Base-by-base conservation (phyloP, 2,329 filamentous ascomycete genomes). In the Bretziella fagacearum region DNA sequence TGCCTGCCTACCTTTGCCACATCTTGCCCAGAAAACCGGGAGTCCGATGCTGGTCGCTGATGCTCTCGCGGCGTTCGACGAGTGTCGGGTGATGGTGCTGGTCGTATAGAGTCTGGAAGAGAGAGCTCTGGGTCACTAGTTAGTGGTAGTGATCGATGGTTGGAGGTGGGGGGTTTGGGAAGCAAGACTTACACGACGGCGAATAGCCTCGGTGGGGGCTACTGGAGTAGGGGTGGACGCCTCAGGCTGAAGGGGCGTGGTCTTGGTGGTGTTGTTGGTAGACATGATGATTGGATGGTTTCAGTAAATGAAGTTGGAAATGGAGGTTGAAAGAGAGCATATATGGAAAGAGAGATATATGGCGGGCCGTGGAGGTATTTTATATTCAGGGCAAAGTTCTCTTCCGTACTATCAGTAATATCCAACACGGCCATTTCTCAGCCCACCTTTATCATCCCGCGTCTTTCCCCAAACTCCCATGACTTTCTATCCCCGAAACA, bases 11-110 rank as follows among this genome's bases (percentile, higher is more conserved):
- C 72, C 67, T 73, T 54, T 73, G 65, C 68, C 74, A 77, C 62
- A 74, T 65, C 52, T 66, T 63, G 46, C 68, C 69, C 44, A 76
- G 60, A 52, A 75, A 59, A 33, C 71, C 71, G 1, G 64, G 56
- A 43, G 63, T 58, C 11, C 63, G 63, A 50, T 65, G 64, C 56
- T 76, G 72, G 49, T 77, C 73, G 25, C 63, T 64, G 54, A 76
- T 61, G 55, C 70, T 74, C 55, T 70, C 65, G 4, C 73, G 69
- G 11, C 72, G 67, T n/a, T 67, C 65, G 2, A 49, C 54, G 20
- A 67, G 63, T 40, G 60, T 60, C 17, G 59, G 58, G 46, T 66
- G 56, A 44, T 70, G 66, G 59, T 73, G 74, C 48, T 70, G 65
- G 51, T 67, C 64, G 40, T 66, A 61, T 1, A 77, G 66, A 10